Base-by-base conservation (phyloP, 1,284 basidiomycete genomes). In the Ustilago trichophora region DNA sequence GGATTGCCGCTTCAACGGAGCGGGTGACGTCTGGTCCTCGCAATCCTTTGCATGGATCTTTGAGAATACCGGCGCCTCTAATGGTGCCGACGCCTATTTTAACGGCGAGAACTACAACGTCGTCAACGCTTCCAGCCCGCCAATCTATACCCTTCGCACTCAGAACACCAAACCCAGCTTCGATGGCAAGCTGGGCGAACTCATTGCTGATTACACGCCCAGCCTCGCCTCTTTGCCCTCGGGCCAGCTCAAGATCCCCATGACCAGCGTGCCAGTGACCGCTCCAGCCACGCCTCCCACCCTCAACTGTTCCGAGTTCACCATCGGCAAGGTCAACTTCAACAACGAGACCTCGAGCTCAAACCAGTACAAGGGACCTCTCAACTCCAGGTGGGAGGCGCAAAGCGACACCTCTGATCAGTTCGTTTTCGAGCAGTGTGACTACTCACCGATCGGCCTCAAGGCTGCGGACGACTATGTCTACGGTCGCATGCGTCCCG, bases 361-460 rank as follows among this genome's bases (percentile, higher is more conserved):
- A 3, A 52, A 47, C 33, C 32, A 40, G 22, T 57, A 58, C 54
- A 16, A 45, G 2, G 60, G 54, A 2, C 54, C 54, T 4, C 18
- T 64, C 18, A 64, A 64, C 29, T 26, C 32, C 21, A 27, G 42
- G 8, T 53, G 33, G 31, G 49, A 64, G 36, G 54, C 60, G 3
- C 16, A 64, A 5, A n/a, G 31, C 5, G 25, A 8, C 9, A 57
- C 54, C 3, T 19, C 43, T 12, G 42, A 52, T 44, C 26, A 36
- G 18, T 64, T 64, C 42, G 26, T 64, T 29, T 58, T 64, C 24
- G 47, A 64, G 35, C 35, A 52, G 49, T 64, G 60, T 31, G 49
- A 52, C 38, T 64, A 48, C 34, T 54, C 48, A 15, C n/a, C 35
- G n/a, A 9, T 19, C 3, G 60, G 60, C 18, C 15, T 45, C 45